These are phyloP conservation scores for Camelina hispida DNA, from an alignment of 345 rosid species.

Conservation along the genomic window DNA sequence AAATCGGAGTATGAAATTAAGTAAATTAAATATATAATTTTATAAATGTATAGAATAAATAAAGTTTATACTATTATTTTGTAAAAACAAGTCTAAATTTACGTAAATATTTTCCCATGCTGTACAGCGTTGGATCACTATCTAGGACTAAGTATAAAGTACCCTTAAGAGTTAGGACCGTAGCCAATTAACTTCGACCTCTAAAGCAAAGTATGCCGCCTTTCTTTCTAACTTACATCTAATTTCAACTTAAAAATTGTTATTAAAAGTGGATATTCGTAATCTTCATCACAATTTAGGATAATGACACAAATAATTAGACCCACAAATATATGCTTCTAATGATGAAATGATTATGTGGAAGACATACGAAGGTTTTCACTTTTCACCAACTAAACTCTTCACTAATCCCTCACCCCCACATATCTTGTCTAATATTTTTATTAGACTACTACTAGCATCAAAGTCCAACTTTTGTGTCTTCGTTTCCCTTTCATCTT, in stretches of 20 bases:
- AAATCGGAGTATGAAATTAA: too few relatives aligned
- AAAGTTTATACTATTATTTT: too few relatives aligned
- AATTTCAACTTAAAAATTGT: not conserved
- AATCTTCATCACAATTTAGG: slow-evolving; percentile 12
- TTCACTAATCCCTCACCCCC: slow-evolving; percentile 24
- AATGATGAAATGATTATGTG: slow-evolving; percentile 48
- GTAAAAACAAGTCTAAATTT: too few relatives aligned
- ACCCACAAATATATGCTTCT: slow-evolving; percentile 41
- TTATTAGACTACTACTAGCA: slow-evolving; percentile 17
- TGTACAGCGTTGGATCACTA: too few relatives aligned
- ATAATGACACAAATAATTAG: slow-evolving; percentile 2
- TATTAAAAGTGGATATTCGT: slow-evolving; percentile 35
- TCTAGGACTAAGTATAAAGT: slow-evolving; percentile 5
- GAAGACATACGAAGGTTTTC: slow-evolving; percentile 38
- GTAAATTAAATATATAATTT: too few relatives aligned
- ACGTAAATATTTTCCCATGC: too few relatives aligned
- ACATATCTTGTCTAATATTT: slow-evolving; percentile 9
- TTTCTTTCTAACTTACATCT: slow-evolving; percentile 23
- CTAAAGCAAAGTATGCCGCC: slow-evolving; percentile 35
- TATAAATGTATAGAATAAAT: too few relatives aligned
- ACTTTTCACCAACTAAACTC: slow-evolving; percentile 42
- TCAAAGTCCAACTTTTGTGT: slow-evolving; percentile 20
- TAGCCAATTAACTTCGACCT: slow-evolving; percentile 30
- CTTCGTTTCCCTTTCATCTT: not conserved
- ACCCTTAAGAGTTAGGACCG: not conserved